Evolutionary conservation across 331 rosid genomes (phyloP), one percentile per base, ranked within the genome.

Genomic region (Rosa hybrid): DNA sequence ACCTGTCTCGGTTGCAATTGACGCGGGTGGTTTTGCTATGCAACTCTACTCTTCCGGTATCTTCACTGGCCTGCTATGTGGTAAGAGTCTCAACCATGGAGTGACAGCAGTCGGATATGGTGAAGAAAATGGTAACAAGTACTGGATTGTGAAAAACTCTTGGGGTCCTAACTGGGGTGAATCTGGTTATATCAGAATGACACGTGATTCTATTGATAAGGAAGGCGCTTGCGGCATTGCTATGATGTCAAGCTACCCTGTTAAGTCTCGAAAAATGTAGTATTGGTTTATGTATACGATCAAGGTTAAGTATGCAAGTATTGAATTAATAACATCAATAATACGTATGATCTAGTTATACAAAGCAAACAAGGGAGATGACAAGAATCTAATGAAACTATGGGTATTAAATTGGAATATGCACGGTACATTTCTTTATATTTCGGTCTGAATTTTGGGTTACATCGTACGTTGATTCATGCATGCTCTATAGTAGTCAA

Each of bases 61-160:
- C 76, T 94, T 88, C 82, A 65, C 82, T 17, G 90, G 91, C 57
- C 10, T 8, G 13, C 64, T 8, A 27, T 94, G 97, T 71, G 92
- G 90, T 72, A 87, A 71, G 30, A n/a, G 81, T 23, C 90, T 92
- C 77, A 85, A 94, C 83, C 97, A 89, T 75, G 95, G 88, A 39
- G 91, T 90, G 54, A 65, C 89, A 13, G 85, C 88, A 44, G 90
- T 91, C 30, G 98, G 94, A 39, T 91, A 94, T 70, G 97, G 94
- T 16, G 83, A 85, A 85, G 88, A 83, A 10, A 38, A 71, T 18
- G 86, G 80, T 65, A 13, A 25, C 2, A 86, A 86, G 77, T 92
- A 89, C 76, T 91, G 98, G 92, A 51, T 90, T 51, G 93, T 91
- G 83, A 91, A 88, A 86, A 92, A 88, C 70, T 92, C 98, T 70